Base-by-base conservation (phyloP, 768 basidiomycete genomes). In the Agrocybe pediades region DNA sequence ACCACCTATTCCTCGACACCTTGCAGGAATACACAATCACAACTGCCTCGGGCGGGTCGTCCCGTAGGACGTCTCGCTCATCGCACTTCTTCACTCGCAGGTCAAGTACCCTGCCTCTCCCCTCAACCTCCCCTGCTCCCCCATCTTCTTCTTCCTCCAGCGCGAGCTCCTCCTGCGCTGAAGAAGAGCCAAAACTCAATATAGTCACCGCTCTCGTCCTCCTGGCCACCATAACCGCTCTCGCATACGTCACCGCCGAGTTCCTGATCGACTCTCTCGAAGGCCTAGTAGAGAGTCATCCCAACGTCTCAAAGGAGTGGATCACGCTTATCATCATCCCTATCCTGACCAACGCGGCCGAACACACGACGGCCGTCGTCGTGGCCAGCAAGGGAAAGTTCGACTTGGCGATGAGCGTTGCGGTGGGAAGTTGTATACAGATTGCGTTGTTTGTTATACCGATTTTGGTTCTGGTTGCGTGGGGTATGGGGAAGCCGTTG, bases 271-370 rank as follows among this genome's bases (percentile, higher is more conserved):
- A 62, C 19, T 76, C 75, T 3, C 61, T 77, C n/a, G 66, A 74
- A 41, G 76, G 74, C 8, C 61, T 78, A 23, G 62, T 74, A 42
- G 68, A 68, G 6, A 64, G 67, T 16, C 68, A 75, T 49, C 71
- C 72, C 8, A 65, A 53, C 42, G 62, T 79, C 16, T 75, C 74
- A 25, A 75, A 76, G 56, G 74, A 78, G 50, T 76, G 74, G 71
- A 70, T 78, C 53, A 76, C 75, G 1, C 67, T 77, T 13, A 76
- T 79, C 53, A 65, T 78, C 57, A 74, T 78, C 30, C 75, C 74
- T 6, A 60, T 76, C 23, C 71, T 75, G 49, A 69, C 72, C 42
- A 75, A 75, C 43, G 74, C 75, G 16, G 74, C 75, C 8, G 74
- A 75, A 58, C 73, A 74, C 47, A 65, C 72, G 39, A 75, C 75